Percentiles rank a stretch among this genome's conserved stretches.
These are phyloP conservation scores for Hanseniaspora guilliermondii DNA, from an alignment of 805 yeast genomes.

Conservation along the genomic window DNA sequence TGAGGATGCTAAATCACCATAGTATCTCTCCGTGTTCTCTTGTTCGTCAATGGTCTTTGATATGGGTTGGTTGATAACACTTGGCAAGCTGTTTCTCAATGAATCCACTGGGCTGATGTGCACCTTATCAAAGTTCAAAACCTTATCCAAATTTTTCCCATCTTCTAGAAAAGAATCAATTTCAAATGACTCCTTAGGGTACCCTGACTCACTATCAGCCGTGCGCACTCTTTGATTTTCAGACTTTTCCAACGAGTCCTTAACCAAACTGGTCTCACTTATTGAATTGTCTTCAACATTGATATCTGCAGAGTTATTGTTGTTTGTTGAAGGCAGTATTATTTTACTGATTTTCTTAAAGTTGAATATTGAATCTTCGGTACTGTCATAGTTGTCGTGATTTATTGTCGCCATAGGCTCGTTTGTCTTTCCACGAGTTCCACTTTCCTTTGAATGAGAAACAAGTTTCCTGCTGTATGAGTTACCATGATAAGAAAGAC, in stretches of 20 bases:
- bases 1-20: slow-evolving; percentile 23
- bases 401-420: not conserved
- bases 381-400: not conserved
- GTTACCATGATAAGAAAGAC: too few species aligned
- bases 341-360: slow-evolving; percentile 5
- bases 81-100: not conserved
- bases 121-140: not conserved
- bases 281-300: not conserved
- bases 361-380: slow-evolving; percentile 7
- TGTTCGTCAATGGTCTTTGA: not conserved
- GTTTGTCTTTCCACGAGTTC: not conserved
- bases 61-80: not conserved
- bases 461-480: too few species aligned
- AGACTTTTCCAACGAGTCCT: not conserved
- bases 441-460: too few species aligned
- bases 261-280: not conserved
- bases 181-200: not conserved
- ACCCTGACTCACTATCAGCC: not conserved
- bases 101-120: not conserved
- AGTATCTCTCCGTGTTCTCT: slow-evolving; percentile 12
- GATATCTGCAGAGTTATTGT: not conserved
- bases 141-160: not conserved
- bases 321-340: not conserved
- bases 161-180: slow-evolving; percentile 12
- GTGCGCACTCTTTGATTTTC: not conserved